phyloP scores from a whole-genome alignment of 2,329 filamentous ascomycete genomes.

The Annulohypoxylon truncatum region DNA sequence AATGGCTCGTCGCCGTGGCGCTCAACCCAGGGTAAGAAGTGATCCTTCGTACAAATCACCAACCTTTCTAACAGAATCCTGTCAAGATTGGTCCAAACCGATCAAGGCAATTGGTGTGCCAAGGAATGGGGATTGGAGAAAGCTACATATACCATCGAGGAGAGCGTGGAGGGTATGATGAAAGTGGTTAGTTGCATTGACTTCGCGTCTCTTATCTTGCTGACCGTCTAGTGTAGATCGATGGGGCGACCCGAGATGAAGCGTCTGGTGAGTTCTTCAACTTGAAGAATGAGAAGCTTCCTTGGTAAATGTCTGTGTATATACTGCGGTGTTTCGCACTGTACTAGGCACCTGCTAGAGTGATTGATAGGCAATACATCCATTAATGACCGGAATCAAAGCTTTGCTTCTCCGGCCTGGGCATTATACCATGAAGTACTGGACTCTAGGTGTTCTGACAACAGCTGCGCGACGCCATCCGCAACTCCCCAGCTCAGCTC shows the following conservation, averaged over 20 bases:
- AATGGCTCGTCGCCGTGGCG: slow-evolving; percentile 26
- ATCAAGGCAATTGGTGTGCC: slow-evolving; percentile 35
- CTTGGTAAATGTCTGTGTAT: slow-evolving; percentile 27
- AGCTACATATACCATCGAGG: slow-evolving; percentile 34
- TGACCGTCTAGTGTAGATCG: slow-evolving; percentile 20
- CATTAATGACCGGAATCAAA: too few relatives aligned
- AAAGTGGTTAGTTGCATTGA: slow-evolving; percentile 27
- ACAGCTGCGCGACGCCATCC: slow-evolving; percentile 58
- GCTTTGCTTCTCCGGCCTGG: slow-evolving; percentile 2
- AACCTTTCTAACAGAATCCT: not conserved
- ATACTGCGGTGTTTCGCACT: too few relatives aligned
- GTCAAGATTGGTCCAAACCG: slow-evolving; percentile 35
- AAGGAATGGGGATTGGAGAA: slow-evolving; percentile 31
- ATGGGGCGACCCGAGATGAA: slow-evolving; percentile 28
- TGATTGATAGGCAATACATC: too few relatives aligned
- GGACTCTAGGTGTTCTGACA: slow-evolving; percentile 44
- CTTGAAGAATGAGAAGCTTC: slow-evolving; percentile 25
- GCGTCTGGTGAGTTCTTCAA: slow-evolving; percentile 29
- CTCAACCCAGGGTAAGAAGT: slow-evolving; percentile 35
- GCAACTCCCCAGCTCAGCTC: slow-evolving; percentile 72
- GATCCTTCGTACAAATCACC: not conserved
- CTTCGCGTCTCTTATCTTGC: not conserved
- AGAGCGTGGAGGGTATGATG: slow-evolving; percentile 36
- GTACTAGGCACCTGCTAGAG: not conserved
- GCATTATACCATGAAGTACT: not conserved